phyloP scores from a whole-genome alignment of 805 yeast species.

The Sugiyamaella qingdaonensis region DNA sequence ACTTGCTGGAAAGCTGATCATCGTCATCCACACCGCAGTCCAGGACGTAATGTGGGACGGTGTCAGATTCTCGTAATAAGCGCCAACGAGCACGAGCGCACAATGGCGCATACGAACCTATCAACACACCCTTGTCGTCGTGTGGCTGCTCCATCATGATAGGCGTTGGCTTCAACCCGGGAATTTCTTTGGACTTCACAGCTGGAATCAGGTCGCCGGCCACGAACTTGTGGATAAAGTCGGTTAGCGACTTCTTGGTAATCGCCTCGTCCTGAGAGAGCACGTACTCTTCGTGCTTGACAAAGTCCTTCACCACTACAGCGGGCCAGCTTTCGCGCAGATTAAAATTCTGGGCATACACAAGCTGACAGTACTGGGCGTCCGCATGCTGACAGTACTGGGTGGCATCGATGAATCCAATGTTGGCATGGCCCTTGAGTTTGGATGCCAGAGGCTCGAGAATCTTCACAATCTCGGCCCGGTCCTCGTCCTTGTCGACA shows the following conservation, averaged over 20 bases:
- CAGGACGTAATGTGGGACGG: constrained; percentile 83
- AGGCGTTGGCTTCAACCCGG: constrained; percentile 72
- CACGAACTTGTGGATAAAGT: constrained; percentile 59
- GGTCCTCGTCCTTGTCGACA: constrained; percentile 65
- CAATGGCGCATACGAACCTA: constrained; percentile 96
- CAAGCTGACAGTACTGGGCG: too few species aligned
- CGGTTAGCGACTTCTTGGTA: constrained; percentile 49
- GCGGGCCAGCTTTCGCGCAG: constrained; percentile 80
- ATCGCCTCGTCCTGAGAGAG: constrained; percentile 55
- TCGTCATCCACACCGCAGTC: constrained; percentile 62
- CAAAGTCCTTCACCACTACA: constrained; percentile 77
- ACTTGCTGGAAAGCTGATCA: constrained; percentile 46
- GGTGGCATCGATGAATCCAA: constrained; percentile 83
- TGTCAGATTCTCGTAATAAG: constrained; percentile 83
- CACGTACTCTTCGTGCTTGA: constrained; percentile 70
- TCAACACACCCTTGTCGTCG: constrained; percentile 66
- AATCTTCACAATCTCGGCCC: constrained; percentile 47
- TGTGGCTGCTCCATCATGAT: constrained; percentile 81
- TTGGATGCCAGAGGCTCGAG: constrained; percentile 65
- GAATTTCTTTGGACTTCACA: constrained; percentile 81
- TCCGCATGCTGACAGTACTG: constrained; percentile 78
- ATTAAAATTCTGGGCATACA: constrained; percentile 81
- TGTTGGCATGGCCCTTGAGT: constrained; percentile 74
- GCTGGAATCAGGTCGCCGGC: constrained; percentile 66
- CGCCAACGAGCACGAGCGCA: too few species aligned